Evolutionary conservation across 768 basidiomycete genomes (phyloP).

Genomic region (Coprinellus micaceus): DNA sequence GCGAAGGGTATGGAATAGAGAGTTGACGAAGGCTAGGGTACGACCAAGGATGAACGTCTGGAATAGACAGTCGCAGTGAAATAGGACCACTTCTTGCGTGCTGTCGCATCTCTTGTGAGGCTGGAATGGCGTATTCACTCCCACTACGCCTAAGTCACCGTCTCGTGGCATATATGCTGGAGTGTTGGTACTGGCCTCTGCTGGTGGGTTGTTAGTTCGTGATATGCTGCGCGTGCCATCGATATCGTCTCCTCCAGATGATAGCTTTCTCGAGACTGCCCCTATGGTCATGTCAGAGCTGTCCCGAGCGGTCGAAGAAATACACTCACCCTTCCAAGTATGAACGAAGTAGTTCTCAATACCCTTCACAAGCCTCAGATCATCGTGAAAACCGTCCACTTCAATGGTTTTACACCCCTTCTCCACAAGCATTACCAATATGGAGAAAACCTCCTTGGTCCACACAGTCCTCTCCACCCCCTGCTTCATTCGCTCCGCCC

Average conservation of each 20-base stretch:
- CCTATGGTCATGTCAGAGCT: too few species aligned
- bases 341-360: neutral
- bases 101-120: neutral
- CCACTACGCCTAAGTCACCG: too few species aligned
- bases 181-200: neutral
- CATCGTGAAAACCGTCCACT: neutral
- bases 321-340: neutral
- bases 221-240: too few species aligned
- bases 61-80: neutral
- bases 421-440: neutral
- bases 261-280: too few species aligned
- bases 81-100: neutral
- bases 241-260: too few species aligned
- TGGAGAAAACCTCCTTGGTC: neutral
- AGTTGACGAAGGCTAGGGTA: neutral
- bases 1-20: neutral
- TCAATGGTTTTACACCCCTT: neutral
- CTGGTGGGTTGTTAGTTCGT: too few species aligned
- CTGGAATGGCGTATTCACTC: neutral
- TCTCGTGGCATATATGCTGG: neutral
- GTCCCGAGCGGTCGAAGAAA: neutral
- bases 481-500: neutral
- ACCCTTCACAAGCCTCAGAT: neutral
- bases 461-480: neutral
- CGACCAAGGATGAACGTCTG: slow-evolving; percentile 1